Evolutionary conservation across 441 rosid species (phyloP), one percentile per base, ranked within the genome.

Genomic region (Bruguiera hainesii): DNA sequence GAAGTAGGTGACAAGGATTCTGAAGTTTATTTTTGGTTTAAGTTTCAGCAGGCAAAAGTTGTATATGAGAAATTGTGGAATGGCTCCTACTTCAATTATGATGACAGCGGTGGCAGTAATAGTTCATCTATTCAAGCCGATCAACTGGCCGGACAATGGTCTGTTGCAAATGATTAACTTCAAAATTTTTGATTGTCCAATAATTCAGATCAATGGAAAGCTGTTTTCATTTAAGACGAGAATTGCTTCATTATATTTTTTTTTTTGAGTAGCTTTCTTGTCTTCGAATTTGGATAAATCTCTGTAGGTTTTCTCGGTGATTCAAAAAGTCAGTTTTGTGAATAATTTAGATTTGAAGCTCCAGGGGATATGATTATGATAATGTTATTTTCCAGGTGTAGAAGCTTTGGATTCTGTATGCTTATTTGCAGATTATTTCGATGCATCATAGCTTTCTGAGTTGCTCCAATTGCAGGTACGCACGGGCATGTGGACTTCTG

Each of bases 71-170:
- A 79, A 74, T 61, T 93, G 33, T 93, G 98, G 98, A 93, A 93
- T 71, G 97, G 98, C 46, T 85, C 96, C 30, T 93, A 93, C 80
- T 91, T 91, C 76, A 81, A 88, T 71, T 93, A 91, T 56, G 98
- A 93, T 74, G 68, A 72, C 49, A 89, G 97, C 60, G 75, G 88
- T 18, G 67, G 96, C 53, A 76, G 64, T 20, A 76, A 76, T 60
- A 89, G 98, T 76, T 76, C 86, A 10, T 91, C 97, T 64, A 93
- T 93, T 63, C 98, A 89, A 73, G 93, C 97, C 64, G 98, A 93
- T 88, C 98, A 93, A 72, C 71, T 93, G 77, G 97, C 98, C 49
- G 98, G 97, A 63, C 96, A 91, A 65, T 93, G 97, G 97, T 93
- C 25, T 29, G 83, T 64, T 58, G 6, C 48, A 57, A 57, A 56